phyloP scores from a whole-genome alignment of 768 basidiomycete species.

The Macrolepiota fuliginosa region DNA sequence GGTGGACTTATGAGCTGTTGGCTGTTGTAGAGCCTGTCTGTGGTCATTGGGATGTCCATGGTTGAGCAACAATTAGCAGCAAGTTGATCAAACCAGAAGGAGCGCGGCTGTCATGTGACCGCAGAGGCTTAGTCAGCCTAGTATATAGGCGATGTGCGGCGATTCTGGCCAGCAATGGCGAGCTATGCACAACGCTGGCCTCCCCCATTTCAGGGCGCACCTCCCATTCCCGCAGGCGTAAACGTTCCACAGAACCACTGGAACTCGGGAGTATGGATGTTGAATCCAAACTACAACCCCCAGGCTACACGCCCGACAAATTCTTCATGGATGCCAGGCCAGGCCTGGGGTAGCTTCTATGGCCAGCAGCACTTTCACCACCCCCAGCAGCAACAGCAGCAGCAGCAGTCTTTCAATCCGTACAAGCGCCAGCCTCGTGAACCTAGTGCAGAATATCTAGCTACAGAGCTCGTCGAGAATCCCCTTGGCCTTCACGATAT shows the following conservation, averaged over 20 bases:
- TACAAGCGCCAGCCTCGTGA: slow-evolving; percentile 62
- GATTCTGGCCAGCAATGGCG: background rate
- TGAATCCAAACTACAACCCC: slow-evolving; percentile 40
- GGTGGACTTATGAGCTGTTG: slow-evolving; percentile 55
- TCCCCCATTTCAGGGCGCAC: slow-evolving; percentile 45
- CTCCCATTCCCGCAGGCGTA: slow-evolving; percentile 53
- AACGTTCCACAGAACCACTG: slow-evolving; percentile 45
- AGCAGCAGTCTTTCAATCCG: slow-evolving; percentile 43
- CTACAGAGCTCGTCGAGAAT: slow-evolving; percentile 55
- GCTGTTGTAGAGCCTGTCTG: slow-evolving; percentile 19
- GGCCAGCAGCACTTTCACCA: slow-evolving; percentile 20
- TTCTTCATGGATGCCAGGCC: slow-evolving; percentile 37
- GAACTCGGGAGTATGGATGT: slow-evolving; percentile 52
- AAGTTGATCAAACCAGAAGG: background rate
- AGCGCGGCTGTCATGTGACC: slow-evolving; percentile 22
- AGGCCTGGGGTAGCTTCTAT: slow-evolving; percentile 30
- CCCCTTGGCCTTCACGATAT: slow-evolving; percentile 64
- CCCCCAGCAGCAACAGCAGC: slow-evolving; percentile 24
- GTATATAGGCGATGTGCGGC: background rate
- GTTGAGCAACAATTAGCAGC: background rate
- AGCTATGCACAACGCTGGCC: slow-evolving; percentile 7
- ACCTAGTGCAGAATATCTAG: slow-evolving; percentile 66
- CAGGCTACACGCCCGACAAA: slow-evolving; percentile 23
- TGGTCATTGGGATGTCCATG: background rate
- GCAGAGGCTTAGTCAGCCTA: slow-evolving; percentile 7